Conservation (phyloP, 306 rosid genomes). For the Luffa aegyptiaca region DNA sequence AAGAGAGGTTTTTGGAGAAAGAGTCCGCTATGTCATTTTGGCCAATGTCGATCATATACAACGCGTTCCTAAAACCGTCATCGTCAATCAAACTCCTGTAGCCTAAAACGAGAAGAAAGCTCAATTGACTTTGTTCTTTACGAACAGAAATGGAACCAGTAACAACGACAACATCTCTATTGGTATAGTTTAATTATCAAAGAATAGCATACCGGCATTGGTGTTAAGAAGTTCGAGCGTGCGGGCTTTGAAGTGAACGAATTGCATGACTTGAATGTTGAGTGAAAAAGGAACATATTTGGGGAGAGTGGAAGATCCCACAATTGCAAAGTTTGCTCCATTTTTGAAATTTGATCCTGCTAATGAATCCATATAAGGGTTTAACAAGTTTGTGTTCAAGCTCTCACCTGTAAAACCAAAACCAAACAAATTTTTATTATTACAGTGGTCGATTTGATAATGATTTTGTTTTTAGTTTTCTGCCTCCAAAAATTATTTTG, state of each 20-base stretch:
- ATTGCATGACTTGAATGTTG: conserved; percentile 82
- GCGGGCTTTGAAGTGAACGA: conserved; percentile 62
- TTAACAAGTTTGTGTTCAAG: conserved; percentile 45
- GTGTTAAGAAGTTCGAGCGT: conserved; percentile 36
- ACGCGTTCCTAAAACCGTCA: conserved; percentile 55
- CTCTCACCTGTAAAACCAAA: conserved; percentile 66
- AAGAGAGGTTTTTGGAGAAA: conserved; percentile 49
- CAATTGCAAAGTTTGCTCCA: conserved; percentile 91
- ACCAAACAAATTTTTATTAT: neutral
- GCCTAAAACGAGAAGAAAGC: conserved; percentile 25
- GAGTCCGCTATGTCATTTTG: conserved; percentile 85
- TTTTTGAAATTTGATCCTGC: conserved; percentile 53
- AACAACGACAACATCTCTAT: neutral
- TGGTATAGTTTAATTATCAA: neutral
- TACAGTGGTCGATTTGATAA: no score
- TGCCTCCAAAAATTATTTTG: no score
- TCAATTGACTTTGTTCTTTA: neutral
- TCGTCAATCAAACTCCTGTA: conserved; percentile 31
- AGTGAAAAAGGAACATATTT: conserved; percentile 70
- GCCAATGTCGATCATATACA: conserved; percentile 86
- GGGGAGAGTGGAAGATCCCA: conserved; percentile 82
- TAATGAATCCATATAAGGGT: conserved; percentile 68
- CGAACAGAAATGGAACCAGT: neutral
- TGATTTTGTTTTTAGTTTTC: no score
- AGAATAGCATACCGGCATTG: conserved; percentile 30